These are phyloP conservation scores for Candida tunisiensis DNA, from an alignment of 1,139 yeast genomes.

Conservation along the genomic window DNA sequence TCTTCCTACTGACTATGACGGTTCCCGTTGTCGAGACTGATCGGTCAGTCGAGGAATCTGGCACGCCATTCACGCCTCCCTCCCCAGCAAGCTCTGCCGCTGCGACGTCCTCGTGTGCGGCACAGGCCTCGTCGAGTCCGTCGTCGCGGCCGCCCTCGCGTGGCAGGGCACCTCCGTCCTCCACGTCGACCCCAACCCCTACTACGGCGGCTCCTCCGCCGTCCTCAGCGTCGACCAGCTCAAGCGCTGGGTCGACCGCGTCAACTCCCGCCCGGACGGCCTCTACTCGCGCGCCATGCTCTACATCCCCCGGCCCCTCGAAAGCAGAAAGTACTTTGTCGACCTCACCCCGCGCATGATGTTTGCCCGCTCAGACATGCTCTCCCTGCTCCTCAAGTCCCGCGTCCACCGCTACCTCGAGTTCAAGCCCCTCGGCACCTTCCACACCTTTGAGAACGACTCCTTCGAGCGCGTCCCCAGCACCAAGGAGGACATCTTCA, in stretches of 20 bases:
- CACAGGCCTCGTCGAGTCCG: slow-evolving; percentile 78
- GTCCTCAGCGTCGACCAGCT: slow-evolving; percentile 77
- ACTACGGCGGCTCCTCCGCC: slow-evolving; percentile 81
- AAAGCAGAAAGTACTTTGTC: slow-evolving; percentile 42
- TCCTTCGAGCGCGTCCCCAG: slow-evolving; percentile 67
- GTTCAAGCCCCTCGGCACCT: slow-evolving; percentile 73
- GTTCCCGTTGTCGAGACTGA: background rate
- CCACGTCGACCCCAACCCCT: slow-evolving; percentile 68
- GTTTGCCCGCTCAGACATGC: slow-evolving; percentile 77
- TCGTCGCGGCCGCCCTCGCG: slow-evolving; percentile 83
- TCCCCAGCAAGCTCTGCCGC: slow-evolving; percentile 9
- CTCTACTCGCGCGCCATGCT: slow-evolving; percentile 20
- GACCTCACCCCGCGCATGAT: slow-evolving; percentile 80
- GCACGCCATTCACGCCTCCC: slow-evolving; percentile 18
- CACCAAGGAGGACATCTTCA: slow-evolving; percentile 85
- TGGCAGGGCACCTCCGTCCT: slow-evolving; percentile 93
- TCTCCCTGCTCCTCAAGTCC: slow-evolving; percentile 61
- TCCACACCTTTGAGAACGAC: slow-evolving; percentile 87
- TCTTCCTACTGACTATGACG: slow-evolving; percentile 7
- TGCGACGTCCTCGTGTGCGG: slow-evolving; percentile 87
- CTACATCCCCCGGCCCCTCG: slow-evolving; percentile 52
- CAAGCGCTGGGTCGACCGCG: slow-evolving; percentile 2
- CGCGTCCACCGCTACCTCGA: slow-evolving; percentile 85
- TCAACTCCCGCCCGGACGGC: background rate
- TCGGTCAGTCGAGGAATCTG: slow-evolving; percentile 7